phyloP scores from a whole-genome alignment of 108 stramenopile species.

The Cyclotella kingstonii region DNA sequence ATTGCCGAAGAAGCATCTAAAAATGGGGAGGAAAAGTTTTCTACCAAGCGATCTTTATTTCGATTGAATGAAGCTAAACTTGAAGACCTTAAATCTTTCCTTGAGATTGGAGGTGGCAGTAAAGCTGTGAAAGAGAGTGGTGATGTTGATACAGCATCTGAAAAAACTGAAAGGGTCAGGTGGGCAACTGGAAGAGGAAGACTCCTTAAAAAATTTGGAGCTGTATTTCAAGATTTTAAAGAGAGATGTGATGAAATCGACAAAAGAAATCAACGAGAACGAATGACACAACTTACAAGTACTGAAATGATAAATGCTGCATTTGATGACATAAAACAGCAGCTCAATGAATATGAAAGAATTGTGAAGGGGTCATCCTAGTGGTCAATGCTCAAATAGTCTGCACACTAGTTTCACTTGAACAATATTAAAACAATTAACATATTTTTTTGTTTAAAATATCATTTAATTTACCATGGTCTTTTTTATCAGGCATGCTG shows the following conservation, averaged over 20 bases:
- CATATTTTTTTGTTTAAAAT: no score
- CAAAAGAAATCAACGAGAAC: slow-evolving; percentile 20
- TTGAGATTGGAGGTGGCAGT: slow-evolving; percentile 13
- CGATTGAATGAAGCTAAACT: slow-evolving; percentile 43
- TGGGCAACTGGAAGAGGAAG: slow-evolving; percentile 44
- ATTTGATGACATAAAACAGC: slow-evolving; percentile 33
- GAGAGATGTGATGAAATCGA: slow-evolving; percentile 44
- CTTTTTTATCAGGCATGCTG: no score
- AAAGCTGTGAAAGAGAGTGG: slow-evolving; percentile 2
- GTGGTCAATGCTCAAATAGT: no score
- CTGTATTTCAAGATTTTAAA: slow-evolving; percentile 31
- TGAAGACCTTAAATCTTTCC: slow-evolving; percentile 38
- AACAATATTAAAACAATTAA: no score
- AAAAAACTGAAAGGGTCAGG: slow-evolving; percentile 9
- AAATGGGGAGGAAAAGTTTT: slow-evolving; percentile 43
- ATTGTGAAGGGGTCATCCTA: slow-evolving; percentile 5
- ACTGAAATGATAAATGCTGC: slow-evolving; percentile 32
- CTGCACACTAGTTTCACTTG: no score
- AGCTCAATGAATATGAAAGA: slow-evolving; percentile 42
- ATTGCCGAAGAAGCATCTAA: slow-evolving; percentile 46
- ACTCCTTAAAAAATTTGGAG: slow-evolving; percentile 31
- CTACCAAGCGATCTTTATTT: slow-evolving; percentile 38
- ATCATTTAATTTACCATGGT: no score
- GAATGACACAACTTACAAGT: slow-evolving; percentile 19
- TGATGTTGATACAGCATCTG: background rate